Percentiles rank a stretch among this genome's conserved stretches.
phyloP scores from a whole-genome alignment of 202 grass and related monocot species.

The Cymbopogon flexuosus region DNA sequence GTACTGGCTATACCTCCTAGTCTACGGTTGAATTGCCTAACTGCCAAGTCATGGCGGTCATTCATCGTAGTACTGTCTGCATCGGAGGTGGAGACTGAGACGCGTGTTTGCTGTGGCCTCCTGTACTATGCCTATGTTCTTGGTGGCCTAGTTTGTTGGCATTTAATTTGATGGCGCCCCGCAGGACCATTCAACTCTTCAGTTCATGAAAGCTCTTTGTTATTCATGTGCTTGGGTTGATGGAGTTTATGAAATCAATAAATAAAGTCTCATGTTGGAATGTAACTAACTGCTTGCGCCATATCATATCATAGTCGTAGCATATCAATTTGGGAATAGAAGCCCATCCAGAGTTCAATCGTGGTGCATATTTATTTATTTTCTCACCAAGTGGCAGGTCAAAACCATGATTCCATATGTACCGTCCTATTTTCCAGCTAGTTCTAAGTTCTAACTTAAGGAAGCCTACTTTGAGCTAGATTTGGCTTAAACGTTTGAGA shows the following conservation, averaged over 20 bases:
- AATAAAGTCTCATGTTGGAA: slow-evolving; percentile 14
- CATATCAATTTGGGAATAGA: background rate
- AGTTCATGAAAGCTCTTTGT: background rate
- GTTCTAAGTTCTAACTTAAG: background rate
- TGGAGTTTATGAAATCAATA: background rate
- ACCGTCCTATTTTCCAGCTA: background rate
- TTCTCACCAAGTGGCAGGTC: background rate
- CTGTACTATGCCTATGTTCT: background rate
- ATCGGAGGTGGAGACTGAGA: background rate
- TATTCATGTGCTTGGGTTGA: slow-evolving; percentile 25
- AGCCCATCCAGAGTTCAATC: background rate
- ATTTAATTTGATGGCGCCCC: slow-evolving; percentile 27
- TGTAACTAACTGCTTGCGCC: background rate
- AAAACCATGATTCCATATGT: background rate
- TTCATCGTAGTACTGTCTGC: background rate
- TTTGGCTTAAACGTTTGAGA: slow-evolving; percentile 5
- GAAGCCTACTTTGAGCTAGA: background rate
- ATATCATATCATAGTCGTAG: slow-evolving; percentile 6
- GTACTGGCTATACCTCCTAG: background rate
- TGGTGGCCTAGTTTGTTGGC: background rate
- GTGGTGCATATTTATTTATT: background rate
- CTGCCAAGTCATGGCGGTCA: slow-evolving; percentile 7
- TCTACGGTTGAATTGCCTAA: slow-evolving; percentile 14
- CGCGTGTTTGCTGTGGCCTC: background rate
- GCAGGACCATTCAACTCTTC: background rate